phyloP scores from a whole-genome alignment of 1,284 basidiomycete genomes.

The Boletus subluridellus region DNA sequence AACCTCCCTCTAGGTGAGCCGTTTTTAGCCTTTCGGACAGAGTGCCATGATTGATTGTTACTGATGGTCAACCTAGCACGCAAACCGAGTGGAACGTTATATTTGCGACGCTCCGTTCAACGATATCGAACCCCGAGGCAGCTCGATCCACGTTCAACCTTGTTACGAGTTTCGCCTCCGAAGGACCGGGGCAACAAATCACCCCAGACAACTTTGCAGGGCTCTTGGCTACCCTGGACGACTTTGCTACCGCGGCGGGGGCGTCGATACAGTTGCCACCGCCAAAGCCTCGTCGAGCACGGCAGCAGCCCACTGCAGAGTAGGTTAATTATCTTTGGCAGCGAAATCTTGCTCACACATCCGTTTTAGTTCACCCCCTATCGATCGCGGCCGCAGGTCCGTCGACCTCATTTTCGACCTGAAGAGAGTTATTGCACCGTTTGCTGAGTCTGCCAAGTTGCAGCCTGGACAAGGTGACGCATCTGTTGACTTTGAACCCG shows the following conservation, averaged over 20 bases:
- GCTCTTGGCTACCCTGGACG: slow-evolving; percentile 79
- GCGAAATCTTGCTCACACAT: slow-evolving; percentile 4
- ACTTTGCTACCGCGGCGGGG: slow-evolving; percentile 78
- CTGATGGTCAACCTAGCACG: slow-evolving; percentile 47
- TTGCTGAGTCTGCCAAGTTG: slow-evolving; percentile 50
- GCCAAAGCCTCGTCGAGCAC: slow-evolving; percentile 49
- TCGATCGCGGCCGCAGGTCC: slow-evolving; percentile 79
- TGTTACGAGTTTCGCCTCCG: slow-evolving; percentile 58
- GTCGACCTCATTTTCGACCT: slow-evolving; percentile 78
- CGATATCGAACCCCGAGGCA: slow-evolving; percentile 85
- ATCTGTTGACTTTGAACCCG: neutral
- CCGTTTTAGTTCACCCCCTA: slow-evolving; percentile 59
- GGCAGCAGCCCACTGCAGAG: slow-evolving; percentile 54
- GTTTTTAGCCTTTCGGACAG: neutral
- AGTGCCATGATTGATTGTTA: neutral
- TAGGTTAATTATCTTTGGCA: slow-evolving; percentile 28
- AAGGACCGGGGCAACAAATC: slow-evolving; percentile 57
- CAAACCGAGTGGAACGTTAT: slow-evolving; percentile 96
- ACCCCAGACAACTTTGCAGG: slow-evolving; percentile 79
- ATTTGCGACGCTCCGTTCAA: slow-evolving; percentile 85
- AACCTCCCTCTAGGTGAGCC: slow-evolving; percentile 67
- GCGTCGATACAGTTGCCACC: slow-evolving; percentile 56
- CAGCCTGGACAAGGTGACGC: slow-evolving; percentile 49
- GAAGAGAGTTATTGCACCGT: slow-evolving; percentile 57
- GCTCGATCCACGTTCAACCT: slow-evolving; percentile 81